These are phyloP conservation scores for Penicillium turbatum DNA, from an alignment of 495 filamentous ascomycete species.

Conservation along the genomic window DNA sequence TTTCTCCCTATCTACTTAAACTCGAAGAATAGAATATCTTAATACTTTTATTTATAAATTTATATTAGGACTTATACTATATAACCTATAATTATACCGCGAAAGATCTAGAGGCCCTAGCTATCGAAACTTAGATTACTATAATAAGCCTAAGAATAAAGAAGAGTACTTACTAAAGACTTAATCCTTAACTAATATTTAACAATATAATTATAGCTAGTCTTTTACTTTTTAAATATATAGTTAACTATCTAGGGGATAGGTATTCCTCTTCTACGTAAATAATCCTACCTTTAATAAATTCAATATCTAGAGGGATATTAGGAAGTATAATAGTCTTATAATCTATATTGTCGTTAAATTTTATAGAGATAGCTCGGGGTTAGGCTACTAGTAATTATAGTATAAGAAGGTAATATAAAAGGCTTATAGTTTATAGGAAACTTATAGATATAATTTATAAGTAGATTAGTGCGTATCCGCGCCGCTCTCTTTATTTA, in stretches of 20 bases:
- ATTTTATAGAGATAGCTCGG: not conserved
- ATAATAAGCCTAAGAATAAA: not conserved
- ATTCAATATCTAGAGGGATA: not conserved
- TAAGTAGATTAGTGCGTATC: not conserved
- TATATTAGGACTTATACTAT: not conserved
- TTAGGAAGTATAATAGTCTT: not conserved
- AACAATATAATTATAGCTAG: not conserved
- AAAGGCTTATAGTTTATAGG: not conserved
- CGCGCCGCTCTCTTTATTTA: not conserved
- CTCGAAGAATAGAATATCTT: not conserved
- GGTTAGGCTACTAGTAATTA: not conserved
- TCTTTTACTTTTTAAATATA: not conserved
- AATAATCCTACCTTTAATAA: conserved; percentile 1
- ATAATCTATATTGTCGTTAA: not conserved
- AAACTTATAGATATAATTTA: not conserved
- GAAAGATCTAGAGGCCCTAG: not conserved
- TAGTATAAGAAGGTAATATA: not conserved
- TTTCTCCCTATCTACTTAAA: not conserved
- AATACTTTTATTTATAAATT: not conserved
- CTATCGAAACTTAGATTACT: not conserved
- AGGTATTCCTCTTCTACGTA: not conserved
- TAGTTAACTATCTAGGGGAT: not conserved
- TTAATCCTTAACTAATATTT: not conserved
- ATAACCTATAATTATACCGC: not conserved
- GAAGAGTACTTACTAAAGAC: not conserved